phyloP scores from a whole-genome alignment of 2,329 filamentous ascomycete genomes.

The Hypoxylon sp. region DNA sequence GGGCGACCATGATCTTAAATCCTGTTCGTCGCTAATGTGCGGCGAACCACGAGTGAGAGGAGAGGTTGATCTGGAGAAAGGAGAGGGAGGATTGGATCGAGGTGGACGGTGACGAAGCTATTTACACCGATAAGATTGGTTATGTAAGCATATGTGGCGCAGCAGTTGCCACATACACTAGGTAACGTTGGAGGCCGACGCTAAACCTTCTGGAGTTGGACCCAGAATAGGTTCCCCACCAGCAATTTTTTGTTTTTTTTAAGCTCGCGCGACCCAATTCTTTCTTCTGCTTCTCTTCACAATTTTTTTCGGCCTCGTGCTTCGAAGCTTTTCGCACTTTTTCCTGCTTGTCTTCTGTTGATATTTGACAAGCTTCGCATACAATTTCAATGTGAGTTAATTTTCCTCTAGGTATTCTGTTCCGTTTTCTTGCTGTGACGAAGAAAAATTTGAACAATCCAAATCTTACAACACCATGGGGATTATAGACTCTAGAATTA shows the following conservation, averaged over 20 bases:
- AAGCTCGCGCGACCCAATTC: conserved; percentile 18
- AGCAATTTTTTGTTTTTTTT: conserved; percentile 33
- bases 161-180: conserved; percentile 34
- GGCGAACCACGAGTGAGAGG: conserved; percentile 42
- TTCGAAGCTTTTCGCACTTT: conserved; percentile 6
- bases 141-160: conserved; percentile 41
- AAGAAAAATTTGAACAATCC: conserved; percentile 70
- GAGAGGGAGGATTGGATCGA: conserved; percentile 21
- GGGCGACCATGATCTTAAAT: conserved; percentile 63
- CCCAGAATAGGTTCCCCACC: conserved; percentile 30
- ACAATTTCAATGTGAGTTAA: conserved; percentile 26
- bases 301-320: conserved; percentile 13
- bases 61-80: conserved; percentile 30
- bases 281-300: conserved; percentile 14
- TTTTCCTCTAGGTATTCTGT: not conserved
- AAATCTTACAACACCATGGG: conserved; percentile 73
- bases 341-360: not conserved
- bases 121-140: conserved; percentile 37
- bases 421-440: conserved; percentile 59
- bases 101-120: conserved; percentile 38
- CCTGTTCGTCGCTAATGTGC: conserved; percentile 46
- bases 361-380: conserved; percentile 7
- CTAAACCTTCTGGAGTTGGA: conserved; percentile 17
- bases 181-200: not conserved
- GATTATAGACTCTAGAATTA: conserved; percentile 68